Percentiles rank a stretch among this genome's conserved stretches.
These are phyloP conservation scores for Colletotrichum graminicola DNA, from an alignment of 2,329 filamentous ascomycete genomes.

Conservation along the genomic window DNA sequence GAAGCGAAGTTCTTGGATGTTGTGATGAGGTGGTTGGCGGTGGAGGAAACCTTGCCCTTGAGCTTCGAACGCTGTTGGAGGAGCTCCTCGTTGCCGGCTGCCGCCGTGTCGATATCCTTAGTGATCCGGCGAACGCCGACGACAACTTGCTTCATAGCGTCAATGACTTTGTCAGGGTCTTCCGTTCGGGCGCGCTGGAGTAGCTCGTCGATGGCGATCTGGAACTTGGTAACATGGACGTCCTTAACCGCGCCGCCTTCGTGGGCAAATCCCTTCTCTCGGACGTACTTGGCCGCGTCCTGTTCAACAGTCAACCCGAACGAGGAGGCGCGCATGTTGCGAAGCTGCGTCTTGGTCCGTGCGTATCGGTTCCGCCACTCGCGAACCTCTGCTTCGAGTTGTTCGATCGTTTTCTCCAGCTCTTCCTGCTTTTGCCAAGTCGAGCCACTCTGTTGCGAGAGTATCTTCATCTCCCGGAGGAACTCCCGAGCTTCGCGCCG, in stretches of 20 bases:
- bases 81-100: constrained; percentile 64
- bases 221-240: constrained; percentile 93
- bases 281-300: constrained; percentile 75
- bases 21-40: constrained; percentile 95
- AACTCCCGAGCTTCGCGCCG: constrained; percentile 85
- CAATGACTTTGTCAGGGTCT: constrained; percentile 80
- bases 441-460: constrained; percentile 84
- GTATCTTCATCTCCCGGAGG: constrained; percentile 86
- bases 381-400: constrained; percentile 84
- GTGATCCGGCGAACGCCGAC: constrained; percentile 86
- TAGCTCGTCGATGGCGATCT: constrained; percentile 92
- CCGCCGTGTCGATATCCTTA: constrained; percentile 77
- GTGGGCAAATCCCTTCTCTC: constrained; percentile 75
- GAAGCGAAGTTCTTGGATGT: constrained; percentile 91
- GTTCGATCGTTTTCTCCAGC: constrained; percentile 79
- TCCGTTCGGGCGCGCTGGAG: constrained; percentile 80
- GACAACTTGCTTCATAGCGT: constrained; percentile 89
- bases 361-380: constrained; percentile 94
- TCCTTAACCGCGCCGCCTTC: constrained; percentile 87
- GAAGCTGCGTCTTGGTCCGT: constrained; percentile 86
- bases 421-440: constrained; percentile 86
- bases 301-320: constrained; percentile 77
- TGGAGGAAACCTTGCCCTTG: constrained; percentile 87
- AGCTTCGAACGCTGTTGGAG: constrained; percentile 75
- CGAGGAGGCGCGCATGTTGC: constrained; percentile 84